Conservation (phyloP, 768 basidiomycete species). For the Tricholoma flavovirens region DNA sequence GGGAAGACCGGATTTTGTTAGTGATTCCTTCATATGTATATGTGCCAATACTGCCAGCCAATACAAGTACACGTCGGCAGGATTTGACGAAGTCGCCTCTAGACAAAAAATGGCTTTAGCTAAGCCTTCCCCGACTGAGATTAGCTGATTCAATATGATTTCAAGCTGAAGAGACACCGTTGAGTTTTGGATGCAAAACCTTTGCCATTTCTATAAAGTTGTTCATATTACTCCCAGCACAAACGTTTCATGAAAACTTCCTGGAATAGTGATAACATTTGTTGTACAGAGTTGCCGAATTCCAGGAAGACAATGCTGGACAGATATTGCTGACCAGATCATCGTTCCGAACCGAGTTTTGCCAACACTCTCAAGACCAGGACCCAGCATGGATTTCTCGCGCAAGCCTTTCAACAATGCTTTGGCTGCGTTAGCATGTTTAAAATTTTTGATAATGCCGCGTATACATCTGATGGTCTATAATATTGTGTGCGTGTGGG, state of each 20-base stretch:
- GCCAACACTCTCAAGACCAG: not conserved
- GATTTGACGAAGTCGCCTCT: slow-evolving; percentile 21
- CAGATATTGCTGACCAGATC: not conserved
- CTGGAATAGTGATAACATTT: not conserved
- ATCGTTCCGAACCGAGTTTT: not conserved
- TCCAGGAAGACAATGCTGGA: not conserved
- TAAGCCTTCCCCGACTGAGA: slow-evolving; percentile 19
- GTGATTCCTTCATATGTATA: slow-evolving; percentile 13
- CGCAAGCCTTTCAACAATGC: not conserved
- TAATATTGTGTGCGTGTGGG: not conserved
- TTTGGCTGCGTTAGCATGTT: not conserved
- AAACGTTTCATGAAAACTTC: not conserved
- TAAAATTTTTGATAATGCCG: not conserved
- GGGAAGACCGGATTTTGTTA: slow-evolving; percentile 12
- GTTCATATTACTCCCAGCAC: not conserved
- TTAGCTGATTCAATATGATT: slow-evolving; percentile 18
- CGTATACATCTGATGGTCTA: not conserved
- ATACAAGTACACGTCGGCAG: slow-evolving; percentile 30
- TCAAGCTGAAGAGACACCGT: slow-evolving; percentile 15
- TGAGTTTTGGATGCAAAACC: slow-evolving; percentile 6
- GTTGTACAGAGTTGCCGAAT: not conserved
- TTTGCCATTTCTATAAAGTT: slow-evolving; percentile 7
- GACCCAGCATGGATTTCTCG: not conserved
- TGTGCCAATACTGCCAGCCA: slow-evolving; percentile 29
- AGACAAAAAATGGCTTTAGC: slow-evolving; percentile 26